phyloP scores from a whole-genome alignment of 1,284 basidiomycete genomes.

The Tylopilus sp. region DNA sequence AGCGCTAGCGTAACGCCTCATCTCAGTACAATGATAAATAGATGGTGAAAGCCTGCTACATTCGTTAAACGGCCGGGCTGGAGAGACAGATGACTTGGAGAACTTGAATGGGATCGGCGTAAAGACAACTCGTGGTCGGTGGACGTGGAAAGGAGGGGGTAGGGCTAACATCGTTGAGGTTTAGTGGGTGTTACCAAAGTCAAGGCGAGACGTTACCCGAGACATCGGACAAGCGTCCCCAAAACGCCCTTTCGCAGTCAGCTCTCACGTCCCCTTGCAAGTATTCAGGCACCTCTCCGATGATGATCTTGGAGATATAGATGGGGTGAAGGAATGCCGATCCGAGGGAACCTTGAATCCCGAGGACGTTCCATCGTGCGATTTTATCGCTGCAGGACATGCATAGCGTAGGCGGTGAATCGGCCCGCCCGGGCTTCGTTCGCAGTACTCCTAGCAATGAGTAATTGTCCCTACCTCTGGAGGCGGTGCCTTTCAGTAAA shows the following conservation, averaged over 20 bases:
- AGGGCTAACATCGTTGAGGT: constrained; percentile 34
- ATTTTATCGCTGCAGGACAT: constrained; percentile 95
- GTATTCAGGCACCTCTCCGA: constrained; percentile 63
- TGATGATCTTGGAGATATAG: constrained; percentile 62
- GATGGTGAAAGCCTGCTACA: constrained; percentile 40
- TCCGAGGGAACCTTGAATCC: constrained; percentile 81
- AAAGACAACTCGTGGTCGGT: constrained; percentile 54
- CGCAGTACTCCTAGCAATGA: constrained; percentile 71
- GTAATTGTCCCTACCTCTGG: constrained; percentile 80
- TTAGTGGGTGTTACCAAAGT: background rate
- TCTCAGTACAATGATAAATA: constrained; percentile 10
- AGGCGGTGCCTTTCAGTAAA: constrained; percentile 42
- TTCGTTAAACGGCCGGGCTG: constrained; percentile 60
- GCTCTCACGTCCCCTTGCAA: constrained; percentile 44
- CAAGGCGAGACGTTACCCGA: constrained; percentile 31
- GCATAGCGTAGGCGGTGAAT: constrained; percentile 74
- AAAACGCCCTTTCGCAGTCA: constrained; percentile 65
- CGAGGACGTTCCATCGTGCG: constrained; percentile 76
- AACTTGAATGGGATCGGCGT: constrained; percentile 59
- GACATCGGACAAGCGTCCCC: constrained; percentile 45
- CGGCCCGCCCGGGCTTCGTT: constrained; percentile 88
- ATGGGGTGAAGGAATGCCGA: constrained; percentile 59
- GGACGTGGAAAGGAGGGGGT: constrained; percentile 46
- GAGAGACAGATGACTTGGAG: constrained; percentile 47
- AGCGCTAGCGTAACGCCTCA: constrained; percentile 46